Base-by-base conservation (phyloP, 805 yeast species). In the Candida jianshihensis region DNA sequence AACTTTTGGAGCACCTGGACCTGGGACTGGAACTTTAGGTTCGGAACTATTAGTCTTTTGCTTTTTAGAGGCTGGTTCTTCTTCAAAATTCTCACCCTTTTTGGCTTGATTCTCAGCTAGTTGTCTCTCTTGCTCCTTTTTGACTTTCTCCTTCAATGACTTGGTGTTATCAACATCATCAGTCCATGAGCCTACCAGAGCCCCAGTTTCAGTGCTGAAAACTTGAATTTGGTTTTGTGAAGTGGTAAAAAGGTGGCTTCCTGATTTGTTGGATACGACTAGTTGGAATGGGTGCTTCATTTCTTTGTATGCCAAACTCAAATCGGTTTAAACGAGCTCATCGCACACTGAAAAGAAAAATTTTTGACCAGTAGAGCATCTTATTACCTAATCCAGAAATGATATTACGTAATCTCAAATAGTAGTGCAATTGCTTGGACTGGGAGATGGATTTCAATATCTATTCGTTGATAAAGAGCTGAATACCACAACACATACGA, bases 271-370 rank as follows among this genome's bases (percentile, higher is more conserved):
- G n/a, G 72, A 46, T 4, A 68, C 49, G 3, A 78, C 54, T 26
- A 74, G 64, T 51, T 82, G 90, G 52, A 77, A 74, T 14, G 92
- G 92, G 50, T 84, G 89, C 48, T 78, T 78, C 76, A 80, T 71
- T 13, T 21, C 24, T 21, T 11, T 8, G 11, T 21, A 21, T n/a
- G n/a, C n/a, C n/a, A n/a, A n/a, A n/a, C n/a, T n/a, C n/a, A n/a
- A n/a, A n/a, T n/a, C n/a, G n/a, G n/a, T n/a, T n/a, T n/a, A n/a
- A n/a, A n/a, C n/a, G n/a, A n/a, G 31, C 31, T 28, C 31, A 28
- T 28, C 31, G 31, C 31, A 8, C 24, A 21, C 8, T 8, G 24
- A 8, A 21, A 11, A 21, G 11, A 21, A 21, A 21, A 21, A 21
- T 8, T 8, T 21, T 21, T 21, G 11, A n/a, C n/a, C n/a, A n/a